These are phyloP conservation scores for Phytopythium oedochilum DNA, from an alignment of 352 stramenopile species.

Conservation along the genomic window DNA sequence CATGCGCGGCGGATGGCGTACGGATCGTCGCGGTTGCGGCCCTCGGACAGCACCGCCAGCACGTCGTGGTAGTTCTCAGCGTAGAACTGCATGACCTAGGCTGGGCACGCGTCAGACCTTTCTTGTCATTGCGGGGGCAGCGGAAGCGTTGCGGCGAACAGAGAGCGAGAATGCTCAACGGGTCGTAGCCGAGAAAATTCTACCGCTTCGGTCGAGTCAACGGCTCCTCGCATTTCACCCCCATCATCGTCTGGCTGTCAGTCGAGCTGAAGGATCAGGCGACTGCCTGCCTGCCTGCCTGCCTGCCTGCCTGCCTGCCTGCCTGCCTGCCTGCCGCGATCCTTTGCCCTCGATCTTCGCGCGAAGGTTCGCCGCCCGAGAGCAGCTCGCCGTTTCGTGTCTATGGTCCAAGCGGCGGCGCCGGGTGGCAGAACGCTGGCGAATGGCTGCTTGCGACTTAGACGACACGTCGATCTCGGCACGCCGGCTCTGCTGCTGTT, in stretches of 20 bases:
- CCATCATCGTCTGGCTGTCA: not conserved
- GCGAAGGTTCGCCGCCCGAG: not conserved
- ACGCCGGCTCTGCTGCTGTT: too few relatives aligned
- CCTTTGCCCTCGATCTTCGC: not conserved
- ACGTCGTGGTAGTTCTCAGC: slow-evolving; percentile 27
- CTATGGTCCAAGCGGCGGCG: not conserved
- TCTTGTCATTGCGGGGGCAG: not conserved
- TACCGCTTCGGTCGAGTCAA: not conserved
- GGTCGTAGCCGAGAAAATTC: not conserved
- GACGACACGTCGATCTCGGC: too few relatives aligned
- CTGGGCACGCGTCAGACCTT: not conserved
- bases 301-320: too few relatives aligned
- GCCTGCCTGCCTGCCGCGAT: too few relatives aligned
- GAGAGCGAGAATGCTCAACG: not conserved
- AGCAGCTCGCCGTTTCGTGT: not conserved
- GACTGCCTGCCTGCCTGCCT: too few relatives aligned
- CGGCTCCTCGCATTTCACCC: not conserved
- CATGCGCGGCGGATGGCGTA: slow-evolving; percentile 51
- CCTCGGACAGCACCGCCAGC: slow-evolving; percentile 24
- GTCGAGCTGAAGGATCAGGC: not conserved
- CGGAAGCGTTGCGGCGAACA: not conserved
- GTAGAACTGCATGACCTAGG: slow-evolving; percentile 61
- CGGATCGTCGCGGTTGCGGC: slow-evolving; percentile 19
- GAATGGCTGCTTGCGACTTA: too few relatives aligned
- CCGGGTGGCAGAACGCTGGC: too few relatives aligned